Evolutionary conservation across 768 basidiomycete genomes (phyloP).

Genomic region (Pleurotus ostreatus): DNA sequence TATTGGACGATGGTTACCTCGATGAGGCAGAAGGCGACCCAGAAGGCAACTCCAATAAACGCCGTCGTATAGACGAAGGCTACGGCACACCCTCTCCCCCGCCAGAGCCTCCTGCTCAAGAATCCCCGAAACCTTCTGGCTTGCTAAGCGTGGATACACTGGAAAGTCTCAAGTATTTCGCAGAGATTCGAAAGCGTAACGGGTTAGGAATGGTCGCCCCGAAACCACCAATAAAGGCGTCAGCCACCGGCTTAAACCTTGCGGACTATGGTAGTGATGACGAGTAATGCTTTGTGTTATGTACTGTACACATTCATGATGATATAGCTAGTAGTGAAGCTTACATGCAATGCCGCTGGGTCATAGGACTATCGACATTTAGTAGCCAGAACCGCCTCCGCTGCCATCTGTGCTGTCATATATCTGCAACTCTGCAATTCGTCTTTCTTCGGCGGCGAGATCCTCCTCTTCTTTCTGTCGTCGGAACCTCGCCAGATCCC

Average conservation of each 20-base stretch:
- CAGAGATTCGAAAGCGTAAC: constrained; percentile 76
- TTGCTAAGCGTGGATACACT: constrained; percentile 81
- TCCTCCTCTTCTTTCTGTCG: constrained; percentile 57
- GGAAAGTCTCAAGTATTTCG: constrained; percentile 87
- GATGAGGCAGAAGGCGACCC: constrained; percentile 30
- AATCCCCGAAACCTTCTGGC: constrained; percentile 41
- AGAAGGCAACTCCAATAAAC: constrained; percentile 30
- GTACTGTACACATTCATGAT: constrained; percentile 8
- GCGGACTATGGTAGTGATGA: constrained; percentile 80
- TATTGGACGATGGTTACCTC: constrained; percentile 28
- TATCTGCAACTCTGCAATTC: constrained; percentile 41
- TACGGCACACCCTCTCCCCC: constrained; percentile 18
- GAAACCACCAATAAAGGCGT: constrained; percentile 19
- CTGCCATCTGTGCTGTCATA: constrained; percentile 27
- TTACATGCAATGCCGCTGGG: background rate
- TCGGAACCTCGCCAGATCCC: constrained; percentile 61
- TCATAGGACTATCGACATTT: background rate
- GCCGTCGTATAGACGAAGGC: constrained; percentile 27
- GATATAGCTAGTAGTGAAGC: background rate
- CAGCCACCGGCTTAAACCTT: constrained; percentile 51
- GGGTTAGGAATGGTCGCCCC: constrained; percentile 32
- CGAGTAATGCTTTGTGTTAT: constrained; percentile 24
- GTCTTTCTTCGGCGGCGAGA: constrained; percentile 43
- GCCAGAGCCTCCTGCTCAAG: constrained; percentile 18
- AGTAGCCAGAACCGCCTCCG: constrained; percentile 18